These are phyloP conservation scores for Chlorella variabilis DNA, from an alignment of 163 green algal genomes.

Conservation along the genomic window DNA sequence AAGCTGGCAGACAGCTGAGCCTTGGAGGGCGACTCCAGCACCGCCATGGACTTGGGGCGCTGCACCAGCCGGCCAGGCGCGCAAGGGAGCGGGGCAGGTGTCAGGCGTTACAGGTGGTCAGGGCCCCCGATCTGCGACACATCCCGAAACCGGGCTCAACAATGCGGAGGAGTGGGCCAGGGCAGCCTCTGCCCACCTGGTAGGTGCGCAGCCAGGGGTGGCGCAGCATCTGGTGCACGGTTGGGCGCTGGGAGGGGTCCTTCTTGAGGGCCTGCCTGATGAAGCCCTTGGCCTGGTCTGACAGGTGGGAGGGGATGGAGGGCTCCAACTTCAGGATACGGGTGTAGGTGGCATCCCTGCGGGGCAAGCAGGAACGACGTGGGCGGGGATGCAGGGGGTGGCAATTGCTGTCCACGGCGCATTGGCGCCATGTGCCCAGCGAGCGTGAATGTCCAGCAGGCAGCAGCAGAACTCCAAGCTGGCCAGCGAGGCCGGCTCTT, in stretches of 20 bases:
- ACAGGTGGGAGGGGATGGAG: conserved; percentile 50
- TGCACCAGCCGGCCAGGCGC: background rate
- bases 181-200: background rate
- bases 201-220: conserved; percentile 52
- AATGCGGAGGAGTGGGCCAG: too few species aligned
- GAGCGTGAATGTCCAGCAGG: too few species aligned
- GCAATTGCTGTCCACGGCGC: too few species aligned
- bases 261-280: conserved; percentile 48
- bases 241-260: conserved; percentile 47
- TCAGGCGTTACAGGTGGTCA: too few species aligned
- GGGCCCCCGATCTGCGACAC: background rate
- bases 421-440: too few species aligned
- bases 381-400: background rate
- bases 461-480: too few species aligned
- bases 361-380: background rate
- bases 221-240: conserved; percentile 44
- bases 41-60: conserved; percentile 28
- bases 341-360: conserved; percentile 55
- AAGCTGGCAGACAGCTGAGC: background rate
- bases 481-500: too few species aligned
- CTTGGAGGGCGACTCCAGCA: conserved; percentile 12
- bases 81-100: background rate
- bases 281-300: conserved; percentile 43
- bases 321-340: conserved; percentile 53
- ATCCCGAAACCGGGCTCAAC: too few species aligned